Evolutionary conservation across 2,329 filamentous ascomycete genomes (phyloP), one percentile per base, ranked within the genome.

Genomic region (Cyclaneusma minus): DNA sequence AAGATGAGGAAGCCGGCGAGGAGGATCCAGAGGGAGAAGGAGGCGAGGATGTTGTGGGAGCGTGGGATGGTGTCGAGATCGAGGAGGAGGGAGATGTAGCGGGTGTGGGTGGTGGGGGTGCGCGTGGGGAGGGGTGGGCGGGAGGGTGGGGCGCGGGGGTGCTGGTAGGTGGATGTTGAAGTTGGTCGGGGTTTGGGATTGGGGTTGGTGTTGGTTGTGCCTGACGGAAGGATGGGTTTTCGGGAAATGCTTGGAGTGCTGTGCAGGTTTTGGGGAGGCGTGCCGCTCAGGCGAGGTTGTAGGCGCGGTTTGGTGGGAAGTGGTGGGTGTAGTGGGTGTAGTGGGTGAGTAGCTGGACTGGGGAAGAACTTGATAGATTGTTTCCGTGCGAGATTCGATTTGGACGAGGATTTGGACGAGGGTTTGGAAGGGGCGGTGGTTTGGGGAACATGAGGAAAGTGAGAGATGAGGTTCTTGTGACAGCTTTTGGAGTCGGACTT

Each of bases 11-110:
- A 27, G 16, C 16, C 7, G 11, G 23, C 7, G 11, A 15, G 9
- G 15, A 19, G 24, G n/a, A 3, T n/a, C 11, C 14, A n/a, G 10
- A 18, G 6, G 10, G 10, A 6, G 10, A 11, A 19, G n/a, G n/a
- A n/a, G n/a, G 16, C 14, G 15, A 26, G 15, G 7, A 17, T 17
- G 8, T 25, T 7, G 23, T 47, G 41, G 3, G 42, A 17, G 2
- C 38, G 29, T 4, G 44, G 41, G n/a, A 45, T 45, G 7, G 28
- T 34, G 21, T 47, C 42, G 10, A 45, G 31, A 1, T 29, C 34
- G 4, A 47, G 34, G 8, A 47, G 36, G 39, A 45, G 44, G 11
- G 24, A 25, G 32, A 45, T 43, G 25, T 43, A 45, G 11, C 38
- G 27, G 5, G 43, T 47, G 18, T 45, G 42, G 2, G 37, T 27